phyloP scores from a whole-genome alignment of 2,329 filamentous ascomycete species.

The Cercospora sesami region DNA sequence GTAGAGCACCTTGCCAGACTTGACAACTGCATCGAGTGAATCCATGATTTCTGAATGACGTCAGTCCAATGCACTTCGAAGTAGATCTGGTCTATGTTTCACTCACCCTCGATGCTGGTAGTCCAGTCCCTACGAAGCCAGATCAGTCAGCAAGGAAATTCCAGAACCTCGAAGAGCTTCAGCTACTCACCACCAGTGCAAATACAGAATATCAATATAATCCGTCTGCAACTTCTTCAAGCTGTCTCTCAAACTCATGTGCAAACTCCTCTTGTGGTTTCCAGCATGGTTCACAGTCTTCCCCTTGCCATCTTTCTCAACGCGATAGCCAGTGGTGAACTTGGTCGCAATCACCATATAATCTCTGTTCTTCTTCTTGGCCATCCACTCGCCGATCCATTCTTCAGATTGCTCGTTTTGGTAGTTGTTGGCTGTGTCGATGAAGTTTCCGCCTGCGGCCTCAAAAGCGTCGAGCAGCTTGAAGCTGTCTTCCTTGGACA shows the following conservation, averaged over 20 bases:
- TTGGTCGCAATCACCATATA: conserved; percentile 47
- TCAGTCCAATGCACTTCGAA: not conserved
- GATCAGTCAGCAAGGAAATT: not conserved
- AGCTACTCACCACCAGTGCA: conserved; percentile 41
- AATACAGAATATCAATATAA: conserved; percentile 62
- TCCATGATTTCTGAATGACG: conserved; percentile 44
- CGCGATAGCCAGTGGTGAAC: conserved; percentile 38
- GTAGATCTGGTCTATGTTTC: not conserved
- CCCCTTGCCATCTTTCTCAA: conserved; percentile 44
- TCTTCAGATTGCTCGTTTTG: conserved; percentile 45
- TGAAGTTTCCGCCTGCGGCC: conserved; percentile 41
- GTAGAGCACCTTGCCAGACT: conserved; percentile 47
- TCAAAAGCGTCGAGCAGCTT: conserved; percentile 49
- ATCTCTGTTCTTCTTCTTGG: conserved; percentile 38
- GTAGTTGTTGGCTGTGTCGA: conserved; percentile 41
- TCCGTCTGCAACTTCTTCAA: conserved; percentile 61
- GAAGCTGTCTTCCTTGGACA: conserved; percentile 62
- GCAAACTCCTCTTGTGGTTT: conserved; percentile 63
- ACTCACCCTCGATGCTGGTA: conserved; percentile 40
- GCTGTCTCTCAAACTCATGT: conserved; percentile 47
- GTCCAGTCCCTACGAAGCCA: conserved; percentile 37
- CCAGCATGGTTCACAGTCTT: conserved; percentile 62
- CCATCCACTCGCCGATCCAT: conserved; percentile 50
- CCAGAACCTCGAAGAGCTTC: not conserved
- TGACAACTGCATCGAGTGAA: conserved; percentile 45